phyloP scores from a whole-genome alignment of 2,329 filamentous ascomycete genomes.

The Diaporthe aspalathi region DNA sequence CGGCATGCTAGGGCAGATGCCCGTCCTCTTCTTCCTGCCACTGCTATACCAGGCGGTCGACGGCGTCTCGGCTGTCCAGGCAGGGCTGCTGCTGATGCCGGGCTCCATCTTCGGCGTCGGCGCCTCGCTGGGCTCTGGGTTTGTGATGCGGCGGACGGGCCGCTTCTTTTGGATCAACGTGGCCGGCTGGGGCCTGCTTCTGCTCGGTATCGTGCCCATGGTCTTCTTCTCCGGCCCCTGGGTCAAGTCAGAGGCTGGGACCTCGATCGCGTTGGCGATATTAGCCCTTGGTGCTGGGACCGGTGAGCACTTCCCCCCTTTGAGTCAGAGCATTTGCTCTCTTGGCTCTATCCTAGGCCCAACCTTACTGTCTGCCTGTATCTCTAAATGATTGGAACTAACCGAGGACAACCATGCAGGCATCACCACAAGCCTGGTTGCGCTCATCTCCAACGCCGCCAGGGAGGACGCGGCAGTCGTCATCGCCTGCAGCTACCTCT shows the following conservation, averaged over 20 bases:
- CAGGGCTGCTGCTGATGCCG: conserved; percentile 75
- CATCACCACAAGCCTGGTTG: conserved; percentile 78
- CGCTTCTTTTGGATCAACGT: conserved; percentile 78
- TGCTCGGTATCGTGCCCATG: conserved; percentile 66
- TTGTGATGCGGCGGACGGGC: conserved; percentile 76
- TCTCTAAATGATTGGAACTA: conserved; percentile 34
- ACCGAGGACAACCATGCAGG: conserved; percentile 68
- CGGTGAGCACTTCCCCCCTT: conserved; percentile 44
- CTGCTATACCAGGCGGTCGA: conserved; percentile 82
- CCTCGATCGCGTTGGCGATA: conserved; percentile 68
- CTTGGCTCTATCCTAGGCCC: no score
- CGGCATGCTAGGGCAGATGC: conserved; percentile 67
- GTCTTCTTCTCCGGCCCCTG: conserved; percentile 67
- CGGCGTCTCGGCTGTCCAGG: conserved; percentile 70
- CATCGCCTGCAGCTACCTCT: conserved; percentile 84
- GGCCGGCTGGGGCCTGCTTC: conserved; percentile 62
- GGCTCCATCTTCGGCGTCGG: conserved; percentile 69
- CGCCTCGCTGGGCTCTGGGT: conserved; percentile 73
- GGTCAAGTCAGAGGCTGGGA: conserved; percentile 60
- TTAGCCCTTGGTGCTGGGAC: conserved; percentile 54
- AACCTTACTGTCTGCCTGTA: neutral
- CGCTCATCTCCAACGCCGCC: conserved; percentile 75
- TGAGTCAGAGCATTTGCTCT: neutral
- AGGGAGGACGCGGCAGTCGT: conserved; percentile 78
- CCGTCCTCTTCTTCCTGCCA: conserved; percentile 77